These are phyloP conservation scores for Aspergillus carbonarius DNA, from an alignment of 2,329 filamentous ascomycete genomes.

Conservation along the genomic window DNA sequence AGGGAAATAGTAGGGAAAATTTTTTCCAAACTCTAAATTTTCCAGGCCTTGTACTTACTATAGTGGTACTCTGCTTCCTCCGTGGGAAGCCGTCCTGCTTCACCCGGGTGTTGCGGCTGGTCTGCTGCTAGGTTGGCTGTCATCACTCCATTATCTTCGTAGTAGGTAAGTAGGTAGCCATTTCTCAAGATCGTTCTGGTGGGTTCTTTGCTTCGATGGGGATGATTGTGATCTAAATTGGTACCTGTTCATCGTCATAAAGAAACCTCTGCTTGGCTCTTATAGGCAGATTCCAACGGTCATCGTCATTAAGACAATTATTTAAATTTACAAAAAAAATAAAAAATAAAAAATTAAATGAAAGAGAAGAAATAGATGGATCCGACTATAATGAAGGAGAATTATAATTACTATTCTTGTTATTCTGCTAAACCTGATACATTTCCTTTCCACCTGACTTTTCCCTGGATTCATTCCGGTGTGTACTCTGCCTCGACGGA, in stretches of 20 bases:
- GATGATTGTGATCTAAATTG: background rate
- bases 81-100: background rate
- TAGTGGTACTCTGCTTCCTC: no score
- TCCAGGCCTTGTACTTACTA: background rate
- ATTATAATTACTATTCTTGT: background rate
- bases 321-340: background rate
- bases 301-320: background rate
- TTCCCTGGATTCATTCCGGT: background rate
- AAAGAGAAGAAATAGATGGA: background rate
- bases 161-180: no score
- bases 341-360: background rate
- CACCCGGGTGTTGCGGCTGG: constrained; percentile 3
- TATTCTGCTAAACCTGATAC: background rate
- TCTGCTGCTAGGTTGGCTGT: background rate
- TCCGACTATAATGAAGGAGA: background rate
- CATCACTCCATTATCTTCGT: background rate
- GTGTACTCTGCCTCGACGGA: background rate
- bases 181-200: background rate
- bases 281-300: background rate
- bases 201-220: background rate
- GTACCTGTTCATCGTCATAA: background rate
- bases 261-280: background rate
- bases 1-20: constrained; percentile 2
- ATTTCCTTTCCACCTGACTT: background rate
- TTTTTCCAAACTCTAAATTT: constrained; percentile 9